These are phyloP conservation scores for Emergomyces pasteurianus DNA, from an alignment of 2,329 filamentous ascomycete genomes.

Conservation along the genomic window DNA sequence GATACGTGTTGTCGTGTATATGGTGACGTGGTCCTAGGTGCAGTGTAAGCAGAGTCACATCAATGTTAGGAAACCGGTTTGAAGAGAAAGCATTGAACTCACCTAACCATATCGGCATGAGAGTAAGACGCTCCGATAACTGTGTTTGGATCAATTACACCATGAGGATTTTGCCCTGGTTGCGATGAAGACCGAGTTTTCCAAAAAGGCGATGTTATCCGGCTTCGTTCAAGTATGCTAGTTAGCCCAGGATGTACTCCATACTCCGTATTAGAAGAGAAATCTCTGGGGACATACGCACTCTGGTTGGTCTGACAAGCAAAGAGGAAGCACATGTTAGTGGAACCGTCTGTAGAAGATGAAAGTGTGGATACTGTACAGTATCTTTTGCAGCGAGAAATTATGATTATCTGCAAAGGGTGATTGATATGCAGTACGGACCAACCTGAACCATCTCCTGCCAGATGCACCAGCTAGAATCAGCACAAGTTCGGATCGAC, in stretches of 20 bases:
- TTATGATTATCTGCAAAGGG: conserved; percentile 1
- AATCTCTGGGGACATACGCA: conserved; percentile 19
- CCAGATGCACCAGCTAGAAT: background rate
- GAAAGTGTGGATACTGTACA: background rate
- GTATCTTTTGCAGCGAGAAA: background rate
- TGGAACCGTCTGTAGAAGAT: background rate
- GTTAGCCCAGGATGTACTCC: no score
- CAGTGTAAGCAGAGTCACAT: background rate
- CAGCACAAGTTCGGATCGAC: background rate
- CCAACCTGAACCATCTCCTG: conserved; percentile 99
- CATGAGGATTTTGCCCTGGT: conserved; percentile 42
- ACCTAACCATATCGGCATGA: conserved; percentile 86
- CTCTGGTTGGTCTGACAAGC: conserved; percentile 26
- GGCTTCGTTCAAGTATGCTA: conserved; percentile 30
- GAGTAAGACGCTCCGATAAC: conserved; percentile 94
- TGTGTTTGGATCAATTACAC: conserved; percentile 51
- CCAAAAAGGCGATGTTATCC: conserved; percentile 86
- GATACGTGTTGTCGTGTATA: conserved; percentile 63
- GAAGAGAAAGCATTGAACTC: conserved; percentile 43
- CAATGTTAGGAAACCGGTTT: background rate
- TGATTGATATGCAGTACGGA: conserved; percentile 48
- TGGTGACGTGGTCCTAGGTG: conserved; percentile 22
- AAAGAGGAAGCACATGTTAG: background rate
- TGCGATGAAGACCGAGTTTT: conserved; percentile 42
- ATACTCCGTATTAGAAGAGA: no score